phyloP scores from a whole-genome alignment of 805 yeast genomes.

The Candida golubevii region DNA sequence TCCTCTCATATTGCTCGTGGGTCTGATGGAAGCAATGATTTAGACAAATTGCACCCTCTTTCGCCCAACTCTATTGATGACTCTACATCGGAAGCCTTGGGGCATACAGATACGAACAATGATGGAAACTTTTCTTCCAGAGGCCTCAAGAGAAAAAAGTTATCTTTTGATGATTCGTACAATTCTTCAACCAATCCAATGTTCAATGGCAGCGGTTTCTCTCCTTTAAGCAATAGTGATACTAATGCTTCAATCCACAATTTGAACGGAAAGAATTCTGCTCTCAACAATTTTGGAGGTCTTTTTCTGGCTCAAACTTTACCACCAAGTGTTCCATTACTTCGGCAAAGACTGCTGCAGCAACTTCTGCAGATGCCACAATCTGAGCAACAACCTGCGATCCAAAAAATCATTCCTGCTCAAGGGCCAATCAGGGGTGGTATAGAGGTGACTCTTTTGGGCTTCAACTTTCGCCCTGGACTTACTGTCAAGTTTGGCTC shows the following conservation, averaged over 20 bases:
- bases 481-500: conserved; percentile 83
- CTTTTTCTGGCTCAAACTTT: conserved; percentile 2
- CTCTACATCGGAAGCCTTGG: conserved; percentile 50
- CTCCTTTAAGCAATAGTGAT: conserved; percentile 45
- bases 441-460: conserved; percentile 86
- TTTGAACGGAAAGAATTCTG: conserved; percentile 7
- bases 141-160: conserved; percentile 45
- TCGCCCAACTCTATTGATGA: conserved; percentile 64
- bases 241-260: conserved; percentile 32
- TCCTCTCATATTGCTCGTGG: conserved; percentile 1
- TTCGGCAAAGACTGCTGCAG: conserved; percentile 16
- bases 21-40: conserved; percentile 6
- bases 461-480: conserved; percentile 81
- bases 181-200: conserved; percentile 32
- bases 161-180: conserved; percentile 44
- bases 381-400: conserved; percentile 22
- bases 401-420: conserved; percentile 88
- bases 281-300: background rate
- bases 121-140: conserved; percentile 22
- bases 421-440: conserved; percentile 97
- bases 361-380: conserved; percentile 12
- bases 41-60: conserved; percentile 33
- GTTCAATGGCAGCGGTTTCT: conserved; percentile 39
- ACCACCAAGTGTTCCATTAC: conserved; percentile 9
- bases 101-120: conserved; percentile 31